Evolutionary conservation across 1,284 basidiomycete species (phyloP).

Genomic region (Rhodotorula sp.): DNA sequence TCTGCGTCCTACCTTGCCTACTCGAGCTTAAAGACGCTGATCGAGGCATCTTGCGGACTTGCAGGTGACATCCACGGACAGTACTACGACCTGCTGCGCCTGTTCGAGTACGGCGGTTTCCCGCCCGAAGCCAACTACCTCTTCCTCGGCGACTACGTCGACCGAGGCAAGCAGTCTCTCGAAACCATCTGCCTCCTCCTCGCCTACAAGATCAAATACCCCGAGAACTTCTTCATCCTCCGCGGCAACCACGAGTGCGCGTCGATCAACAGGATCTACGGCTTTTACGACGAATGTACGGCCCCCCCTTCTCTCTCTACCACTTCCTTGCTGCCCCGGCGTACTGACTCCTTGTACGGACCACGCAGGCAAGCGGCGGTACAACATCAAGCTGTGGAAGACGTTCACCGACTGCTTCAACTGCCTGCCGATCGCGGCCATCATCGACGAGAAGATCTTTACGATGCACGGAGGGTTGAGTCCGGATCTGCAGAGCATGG

Average conservation of each 20-base stretch:
- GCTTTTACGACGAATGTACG: constrained; percentile 94
- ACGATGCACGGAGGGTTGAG: constrained; percentile 83
- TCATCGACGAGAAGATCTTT: constrained; percentile 97
- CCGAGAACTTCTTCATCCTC: constrained; percentile 95
- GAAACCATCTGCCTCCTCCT: constrained; percentile 74
- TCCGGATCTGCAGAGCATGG: constrained; percentile 98
- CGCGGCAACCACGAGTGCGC: constrained; percentile 94
- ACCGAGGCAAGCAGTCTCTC: constrained; percentile 89
- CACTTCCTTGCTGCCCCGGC: neutral
- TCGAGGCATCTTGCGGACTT: neutral
- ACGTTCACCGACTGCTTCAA: constrained; percentile 97
- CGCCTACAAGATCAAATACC: constrained; percentile 77
- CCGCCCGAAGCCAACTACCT: constrained; percentile 92
- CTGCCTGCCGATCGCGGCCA: constrained; percentile 89
- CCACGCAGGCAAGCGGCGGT: constrained; percentile 80
- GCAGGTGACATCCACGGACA: constrained; percentile 91
- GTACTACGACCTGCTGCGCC: constrained; percentile 88
- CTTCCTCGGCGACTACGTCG: constrained; percentile 92
- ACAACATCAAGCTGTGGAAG: constrained; percentile 98
- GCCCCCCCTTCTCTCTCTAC: constrained; percentile 32
- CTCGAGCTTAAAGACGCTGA: neutral
- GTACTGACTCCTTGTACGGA: neutral
- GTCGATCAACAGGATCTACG: constrained; percentile 92
- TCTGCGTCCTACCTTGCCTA: neutral
- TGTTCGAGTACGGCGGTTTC: constrained; percentile 93